phyloP scores from a whole-genome alignment of 805 yeast genomes.

The Hanseniaspora hatyaiensis region DNA sequence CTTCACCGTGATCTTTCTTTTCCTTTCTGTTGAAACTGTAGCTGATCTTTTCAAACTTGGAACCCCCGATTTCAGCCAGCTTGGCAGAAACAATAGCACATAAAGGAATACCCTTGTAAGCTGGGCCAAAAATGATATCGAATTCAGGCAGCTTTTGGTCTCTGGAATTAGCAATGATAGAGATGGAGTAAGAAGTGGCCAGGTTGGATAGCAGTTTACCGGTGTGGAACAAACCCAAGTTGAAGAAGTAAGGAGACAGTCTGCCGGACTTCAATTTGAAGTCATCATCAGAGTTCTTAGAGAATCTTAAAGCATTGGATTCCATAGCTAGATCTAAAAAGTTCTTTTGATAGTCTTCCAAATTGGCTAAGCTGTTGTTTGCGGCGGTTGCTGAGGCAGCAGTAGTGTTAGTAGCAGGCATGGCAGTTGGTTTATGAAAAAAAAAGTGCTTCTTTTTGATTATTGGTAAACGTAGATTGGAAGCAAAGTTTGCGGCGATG shows the following conservation, averaged over 20 bases:
- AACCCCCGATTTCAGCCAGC: conserved; percentile 80
- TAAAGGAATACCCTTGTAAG: conserved; percentile 92
- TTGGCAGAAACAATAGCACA: conserved; percentile 90
- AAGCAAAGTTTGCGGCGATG: no score
- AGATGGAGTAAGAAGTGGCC: conserved; percentile 79
- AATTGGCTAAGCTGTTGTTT: conserved; percentile 20
- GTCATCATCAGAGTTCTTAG: conserved; percentile 36
- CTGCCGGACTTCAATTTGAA: conserved; percentile 90
- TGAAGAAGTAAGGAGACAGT: conserved; percentile 90
- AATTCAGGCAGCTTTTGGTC: conserved; percentile 62
- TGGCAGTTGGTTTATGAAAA: no score
- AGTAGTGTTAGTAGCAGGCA: conserved; percentile 1
- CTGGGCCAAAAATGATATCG: conserved; percentile 92
- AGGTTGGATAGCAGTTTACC: conserved; percentile 68
- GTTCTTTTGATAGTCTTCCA: conserved; percentile 44
- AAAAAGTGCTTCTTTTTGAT: no score
- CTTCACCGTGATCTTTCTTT: conserved; percentile 96
- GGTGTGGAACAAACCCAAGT: conserved; percentile 77
- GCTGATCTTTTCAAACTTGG: conserved; percentile 57
- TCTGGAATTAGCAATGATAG: conserved; percentile 43
- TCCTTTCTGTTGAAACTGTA: conserved; percentile 96
- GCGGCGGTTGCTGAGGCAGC: background rate
- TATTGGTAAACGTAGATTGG: no score
- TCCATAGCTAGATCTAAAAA: conserved; percentile 76
- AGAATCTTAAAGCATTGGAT: conserved; percentile 66